Conservation (phyloP, 495 filamentous ascomycete genomes). For the Parachaetomium inaequale region DNA sequence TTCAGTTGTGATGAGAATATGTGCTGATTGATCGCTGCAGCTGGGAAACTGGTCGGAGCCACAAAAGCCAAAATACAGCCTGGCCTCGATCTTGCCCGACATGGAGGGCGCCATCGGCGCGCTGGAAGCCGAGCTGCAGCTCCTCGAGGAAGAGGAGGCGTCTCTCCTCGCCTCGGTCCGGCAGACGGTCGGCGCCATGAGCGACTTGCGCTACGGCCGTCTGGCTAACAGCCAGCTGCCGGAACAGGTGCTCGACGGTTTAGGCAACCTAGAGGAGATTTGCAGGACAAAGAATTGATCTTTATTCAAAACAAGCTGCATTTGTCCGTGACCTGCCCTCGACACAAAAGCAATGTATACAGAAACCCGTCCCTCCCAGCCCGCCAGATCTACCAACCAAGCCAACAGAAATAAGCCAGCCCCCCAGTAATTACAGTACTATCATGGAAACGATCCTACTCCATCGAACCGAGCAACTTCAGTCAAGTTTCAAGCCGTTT, state of each 20-base stretch:
- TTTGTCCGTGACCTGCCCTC: not conserved
- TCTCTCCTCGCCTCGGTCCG: conserved; percentile 57
- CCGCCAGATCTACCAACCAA: conserved; percentile 3
- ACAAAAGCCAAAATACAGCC: conserved; percentile 51
- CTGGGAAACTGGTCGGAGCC: conserved; percentile 55
- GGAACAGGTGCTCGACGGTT: conserved; percentile 60
- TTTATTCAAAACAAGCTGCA: conserved; percentile 4
- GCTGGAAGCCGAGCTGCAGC: conserved; percentile 63
- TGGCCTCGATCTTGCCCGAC: conserved; percentile 60
- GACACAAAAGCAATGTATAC: not conserved
- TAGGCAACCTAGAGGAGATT: conserved; percentile 58
- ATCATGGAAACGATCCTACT: conserved; percentile 6
- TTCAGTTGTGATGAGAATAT: not conserved
- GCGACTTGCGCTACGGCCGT: conserved; percentile 78
- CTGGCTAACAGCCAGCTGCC: conserved; percentile 57
- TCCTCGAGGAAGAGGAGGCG: conserved; percentile 61
- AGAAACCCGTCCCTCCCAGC: conserved; percentile 1
- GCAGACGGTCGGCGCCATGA: conserved; percentile 64
- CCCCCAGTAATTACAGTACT: conserved; percentile 16
- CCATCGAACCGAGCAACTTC: not conserved
- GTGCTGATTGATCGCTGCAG: conserved; percentile 42
- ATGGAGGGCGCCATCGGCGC: conserved; percentile 63
- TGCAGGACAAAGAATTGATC: conserved; percentile 52
- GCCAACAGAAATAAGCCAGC: not conserved
- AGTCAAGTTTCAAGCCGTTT: not conserved